These are phyloP conservation scores for Orbilia quercus DNA, from an alignment of 2,329 filamentous ascomycete species.

Conservation along the genomic window DNA sequence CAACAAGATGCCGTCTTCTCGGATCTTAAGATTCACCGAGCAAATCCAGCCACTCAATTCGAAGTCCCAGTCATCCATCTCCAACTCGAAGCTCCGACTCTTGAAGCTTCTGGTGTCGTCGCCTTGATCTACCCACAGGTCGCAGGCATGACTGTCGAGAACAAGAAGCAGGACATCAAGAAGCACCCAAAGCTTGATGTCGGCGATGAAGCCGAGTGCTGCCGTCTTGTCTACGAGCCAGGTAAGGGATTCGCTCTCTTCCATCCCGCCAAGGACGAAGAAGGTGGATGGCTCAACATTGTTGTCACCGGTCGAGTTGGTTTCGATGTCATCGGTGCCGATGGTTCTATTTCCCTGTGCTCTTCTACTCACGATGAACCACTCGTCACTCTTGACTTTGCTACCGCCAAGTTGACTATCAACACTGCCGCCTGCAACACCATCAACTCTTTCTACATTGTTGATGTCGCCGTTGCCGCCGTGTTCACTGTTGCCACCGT, in stretches of 20 bases:
- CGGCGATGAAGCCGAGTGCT: constrained; percentile 59
- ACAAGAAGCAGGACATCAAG: constrained; percentile 55
- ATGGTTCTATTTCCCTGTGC: constrained; percentile 58
- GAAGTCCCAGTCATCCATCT: constrained; percentile 58
- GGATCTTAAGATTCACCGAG: constrained; percentile 58
- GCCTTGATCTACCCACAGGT: constrained; percentile 59
- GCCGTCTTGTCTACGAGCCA: constrained; percentile 58
- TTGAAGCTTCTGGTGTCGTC: constrained; percentile 57
- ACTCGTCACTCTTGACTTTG: constrained; percentile 59
- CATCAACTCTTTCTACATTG: constrained; percentile 60
- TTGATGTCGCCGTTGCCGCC: constrained; percentile 60
- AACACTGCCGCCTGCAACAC: constrained; percentile 58
- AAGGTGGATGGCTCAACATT: constrained; percentile 59
- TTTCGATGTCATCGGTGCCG: constrained; percentile 58
- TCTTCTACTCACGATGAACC: constrained; percentile 58
- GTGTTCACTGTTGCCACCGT: constrained; percentile 59
- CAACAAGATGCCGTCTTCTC: constrained; percentile 57
- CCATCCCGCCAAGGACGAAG: constrained; percentile 59
- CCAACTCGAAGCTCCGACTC: constrained; percentile 57
- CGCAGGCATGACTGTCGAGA: constrained; percentile 56
- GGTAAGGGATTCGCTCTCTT: constrained; percentile 59
- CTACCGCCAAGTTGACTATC: constrained; percentile 54
- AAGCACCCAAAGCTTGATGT: constrained; percentile 58
- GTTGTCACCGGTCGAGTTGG: constrained; percentile 59
- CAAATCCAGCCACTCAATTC: constrained; percentile 56